Percentiles rank a stretch among this genome's conserved stretches.
These are phyloP conservation scores for Galerina marginata DNA, from an alignment of 768 basidiomycete genomes.

Conservation along the genomic window DNA sequence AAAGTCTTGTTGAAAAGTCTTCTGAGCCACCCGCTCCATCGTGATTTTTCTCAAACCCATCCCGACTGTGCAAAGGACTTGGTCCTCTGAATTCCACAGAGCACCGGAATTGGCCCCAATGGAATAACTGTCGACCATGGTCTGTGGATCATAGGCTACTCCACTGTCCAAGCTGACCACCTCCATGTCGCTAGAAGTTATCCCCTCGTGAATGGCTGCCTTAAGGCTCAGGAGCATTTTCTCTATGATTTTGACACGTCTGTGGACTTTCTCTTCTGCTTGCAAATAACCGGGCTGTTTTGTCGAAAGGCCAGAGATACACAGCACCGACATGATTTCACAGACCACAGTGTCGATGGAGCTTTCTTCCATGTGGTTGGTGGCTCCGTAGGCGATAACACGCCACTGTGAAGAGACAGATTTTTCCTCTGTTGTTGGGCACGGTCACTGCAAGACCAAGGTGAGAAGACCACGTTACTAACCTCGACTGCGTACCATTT, in stretches of 20 bases:
- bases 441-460: background rate
- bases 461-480: background rate
- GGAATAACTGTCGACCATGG: slow-evolving; percentile 9
- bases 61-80: slow-evolving; percentile 10
- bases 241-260: background rate
- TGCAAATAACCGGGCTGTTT: background rate
- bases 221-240: slow-evolving; percentile 4
- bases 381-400: slow-evolving; percentile 5
- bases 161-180: background rate
- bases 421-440: background rate
- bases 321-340: slow-evolving; percentile 6
- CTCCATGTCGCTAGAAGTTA: slow-evolving; percentile 16
- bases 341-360: background rate
- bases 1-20: background rate
- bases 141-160: background rate
- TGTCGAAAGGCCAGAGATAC: slow-evolving; percentile 7
- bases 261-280: background rate
- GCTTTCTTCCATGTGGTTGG: background rate
- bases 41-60: slow-evolving; percentile 2
- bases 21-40: background rate
- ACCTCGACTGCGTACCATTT: background rate
- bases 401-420: slow-evolving; percentile 15
- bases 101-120: background rate
- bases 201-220: background rate
- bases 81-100: background rate